Conservation (phyloP, 2,329 filamentous ascomycete species). For the Pseudogymnoascus destructans region DNA sequence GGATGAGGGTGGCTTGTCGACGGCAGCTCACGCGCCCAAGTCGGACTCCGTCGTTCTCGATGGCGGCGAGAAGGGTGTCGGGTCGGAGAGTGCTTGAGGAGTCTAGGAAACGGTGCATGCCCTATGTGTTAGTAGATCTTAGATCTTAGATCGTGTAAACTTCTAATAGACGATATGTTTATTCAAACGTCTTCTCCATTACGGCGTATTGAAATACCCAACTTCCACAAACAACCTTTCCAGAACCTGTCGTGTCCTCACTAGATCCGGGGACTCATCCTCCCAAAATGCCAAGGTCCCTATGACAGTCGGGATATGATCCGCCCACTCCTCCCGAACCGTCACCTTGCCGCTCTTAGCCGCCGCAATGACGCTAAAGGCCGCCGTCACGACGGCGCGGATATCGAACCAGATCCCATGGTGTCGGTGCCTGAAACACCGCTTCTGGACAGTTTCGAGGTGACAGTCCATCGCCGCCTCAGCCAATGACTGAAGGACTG, state of each 20-base stretch:
- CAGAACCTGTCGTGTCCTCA: background rate
- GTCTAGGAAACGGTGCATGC: background rate
- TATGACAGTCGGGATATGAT: background rate
- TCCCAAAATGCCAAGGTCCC: background rate
- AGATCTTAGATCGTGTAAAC: background rate
- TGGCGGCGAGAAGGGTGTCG: background rate
- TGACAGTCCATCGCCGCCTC: conserved; percentile 21
- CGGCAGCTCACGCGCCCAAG: background rate
- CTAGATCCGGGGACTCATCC: background rate
- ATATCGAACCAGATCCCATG: conserved; percentile 25
- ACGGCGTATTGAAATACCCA: background rate
- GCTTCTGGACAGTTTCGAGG: conserved; percentile 19
- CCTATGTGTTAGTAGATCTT: background rate
- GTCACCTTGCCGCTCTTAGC: background rate
- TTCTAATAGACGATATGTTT: background rate
- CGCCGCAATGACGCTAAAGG: conserved; percentile 7
- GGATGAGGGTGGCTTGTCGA: background rate
- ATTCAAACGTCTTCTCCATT: background rate
- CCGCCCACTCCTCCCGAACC: background rate
- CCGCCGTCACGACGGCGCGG: conserved; percentile 12
- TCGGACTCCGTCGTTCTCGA: background rate
- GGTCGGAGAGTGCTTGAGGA: background rate
- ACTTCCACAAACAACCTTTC: background rate
- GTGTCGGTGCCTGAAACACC: conserved; percentile 22
- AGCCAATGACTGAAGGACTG: conserved; percentile 15